Conservation (phyloP, 345 rosid genomes). For the Camelina hispida region DNA sequence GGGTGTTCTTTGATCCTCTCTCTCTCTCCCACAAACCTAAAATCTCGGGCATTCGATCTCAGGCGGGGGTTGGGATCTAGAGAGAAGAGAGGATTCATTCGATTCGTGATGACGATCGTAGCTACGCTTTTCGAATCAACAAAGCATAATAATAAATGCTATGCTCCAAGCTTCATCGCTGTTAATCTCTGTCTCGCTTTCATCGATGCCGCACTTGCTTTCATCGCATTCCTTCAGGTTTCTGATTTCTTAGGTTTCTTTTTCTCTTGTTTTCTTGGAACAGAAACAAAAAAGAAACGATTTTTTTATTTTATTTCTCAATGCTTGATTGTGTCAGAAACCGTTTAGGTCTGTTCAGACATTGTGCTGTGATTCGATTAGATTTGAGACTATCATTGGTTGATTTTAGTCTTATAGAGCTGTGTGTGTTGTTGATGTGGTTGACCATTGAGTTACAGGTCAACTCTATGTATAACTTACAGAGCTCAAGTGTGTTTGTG, state of each 20-base stretch:
- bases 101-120: conserved; percentile 27
- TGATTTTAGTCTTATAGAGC: background rate
- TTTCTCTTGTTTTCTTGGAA: background rate
- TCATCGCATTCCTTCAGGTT: conserved; percentile 47
- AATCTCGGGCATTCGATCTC: conserved; percentile 46
- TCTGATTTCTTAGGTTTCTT: background rate
- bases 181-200: conserved; percentile 43
- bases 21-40: conserved; percentile 31
- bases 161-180: conserved; percentile 43
- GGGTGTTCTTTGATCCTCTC: conserved; percentile 39
- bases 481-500: conserved; percentile 18
- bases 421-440: conserved; percentile 10
- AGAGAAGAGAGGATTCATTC: background rate
- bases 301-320: background rate
- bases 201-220: conserved; percentile 43
- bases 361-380: conserved; percentile 18
- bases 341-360: background rate
- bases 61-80: conserved; percentile 7
- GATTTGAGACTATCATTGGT: no score
- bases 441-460: conserved; percentile 41
- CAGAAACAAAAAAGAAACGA: background rate
- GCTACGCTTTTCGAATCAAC: conserved; percentile 26
- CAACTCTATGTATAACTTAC: conserved; percentile 29
- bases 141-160: conserved; percentile 23
- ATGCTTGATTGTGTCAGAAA: conserved; percentile 14